Conservation (phyloP, 2,329 filamentous ascomycete species). For the Ophiostoma pallidulum region DNA sequence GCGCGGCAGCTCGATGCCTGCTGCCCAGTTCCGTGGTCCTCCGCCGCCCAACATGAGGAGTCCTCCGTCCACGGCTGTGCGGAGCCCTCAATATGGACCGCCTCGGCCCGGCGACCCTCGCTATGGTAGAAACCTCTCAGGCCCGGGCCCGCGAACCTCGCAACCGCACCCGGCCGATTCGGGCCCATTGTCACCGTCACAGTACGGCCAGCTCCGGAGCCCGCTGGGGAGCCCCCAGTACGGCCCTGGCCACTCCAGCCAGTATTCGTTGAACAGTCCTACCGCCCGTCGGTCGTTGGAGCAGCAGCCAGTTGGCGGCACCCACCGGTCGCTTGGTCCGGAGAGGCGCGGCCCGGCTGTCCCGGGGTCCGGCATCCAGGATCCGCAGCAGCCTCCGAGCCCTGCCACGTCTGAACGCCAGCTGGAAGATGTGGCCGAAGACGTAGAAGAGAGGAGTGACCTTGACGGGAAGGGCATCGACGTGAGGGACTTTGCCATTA, state of each 20-base stretch:
- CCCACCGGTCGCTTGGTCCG: background rate
- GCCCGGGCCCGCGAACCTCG: background rate
- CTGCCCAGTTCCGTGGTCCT: background rate
- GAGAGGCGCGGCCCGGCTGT: background rate
- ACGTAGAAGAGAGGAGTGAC: background rate
- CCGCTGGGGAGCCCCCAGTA: background rate
- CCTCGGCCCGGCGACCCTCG: background rate
- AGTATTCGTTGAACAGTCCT: background rate
- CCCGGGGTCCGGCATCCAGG: background rate
- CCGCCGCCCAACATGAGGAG: background rate
- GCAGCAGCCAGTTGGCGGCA: background rate
- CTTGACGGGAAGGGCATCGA: background rate
- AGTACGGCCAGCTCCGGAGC: background rate
- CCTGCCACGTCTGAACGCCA: background rate
- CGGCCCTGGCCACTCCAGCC: background rate
- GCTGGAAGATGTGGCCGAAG: background rate
- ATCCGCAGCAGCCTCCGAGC: background rate
- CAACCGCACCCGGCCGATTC: background rate
- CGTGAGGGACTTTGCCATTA: conserved; percentile 6
- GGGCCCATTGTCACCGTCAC: background rate
- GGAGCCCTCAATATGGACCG: background rate
- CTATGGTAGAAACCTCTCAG: background rate
- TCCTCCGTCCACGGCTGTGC: background rate
- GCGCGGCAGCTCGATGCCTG: conserved; percentile 4
- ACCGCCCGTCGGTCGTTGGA: background rate